These are phyloP conservation scores for Amaranthus hypochondriacus DNA, from an alignment of 148 eudicot species.

Conservation along the genomic window DNA sequence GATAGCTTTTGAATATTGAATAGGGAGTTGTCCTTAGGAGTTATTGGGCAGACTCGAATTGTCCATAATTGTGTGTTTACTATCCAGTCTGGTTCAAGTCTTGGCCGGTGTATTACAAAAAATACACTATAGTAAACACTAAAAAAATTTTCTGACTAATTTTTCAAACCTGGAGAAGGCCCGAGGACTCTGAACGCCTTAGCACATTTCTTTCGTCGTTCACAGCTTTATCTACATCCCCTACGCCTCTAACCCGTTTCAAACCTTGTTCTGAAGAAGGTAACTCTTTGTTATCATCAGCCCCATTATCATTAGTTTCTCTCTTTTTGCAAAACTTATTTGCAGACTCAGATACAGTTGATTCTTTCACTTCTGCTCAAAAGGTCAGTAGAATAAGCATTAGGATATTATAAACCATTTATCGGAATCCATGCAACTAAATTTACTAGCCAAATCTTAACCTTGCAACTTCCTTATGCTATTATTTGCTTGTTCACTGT, in stretches of 20 bases:
- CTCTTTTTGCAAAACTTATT: conserved; percentile 20
- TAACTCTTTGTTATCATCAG: conserved; percentile 21
- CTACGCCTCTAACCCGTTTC: conserved; percentile 36
- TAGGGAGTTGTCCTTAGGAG: too few species aligned
- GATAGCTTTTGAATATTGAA: too few species aligned
- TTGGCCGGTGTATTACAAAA: too few species aligned
- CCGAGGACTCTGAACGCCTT: conserved; percentile 44
- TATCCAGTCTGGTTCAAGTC: too few species aligned
- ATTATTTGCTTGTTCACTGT: conserved; percentile 14
- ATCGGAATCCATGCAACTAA: not conserved
- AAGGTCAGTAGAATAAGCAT: conserved; percentile 14
- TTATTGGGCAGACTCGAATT: too few species aligned
- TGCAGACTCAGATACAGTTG: conserved; percentile 7
- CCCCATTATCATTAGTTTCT: conserved; percentile 15
- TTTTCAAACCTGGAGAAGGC: conserved; percentile 44
- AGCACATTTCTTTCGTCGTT: conserved; percentile 39
- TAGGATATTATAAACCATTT: not conserved
- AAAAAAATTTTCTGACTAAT: not conserved
- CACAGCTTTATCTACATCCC: conserved; percentile 23
- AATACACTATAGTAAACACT: too few species aligned
- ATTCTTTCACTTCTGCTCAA: conserved; percentile 21
- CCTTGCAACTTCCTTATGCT: conserved; percentile 6
- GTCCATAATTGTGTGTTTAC: too few species aligned
- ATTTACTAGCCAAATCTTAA: conserved; percentile 11
- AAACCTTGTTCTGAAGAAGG: conserved; percentile 27